Conservation (phyloP, 2,329 filamentous ascomycete species). For the Pseudogymnoascus sp. region DNA sequence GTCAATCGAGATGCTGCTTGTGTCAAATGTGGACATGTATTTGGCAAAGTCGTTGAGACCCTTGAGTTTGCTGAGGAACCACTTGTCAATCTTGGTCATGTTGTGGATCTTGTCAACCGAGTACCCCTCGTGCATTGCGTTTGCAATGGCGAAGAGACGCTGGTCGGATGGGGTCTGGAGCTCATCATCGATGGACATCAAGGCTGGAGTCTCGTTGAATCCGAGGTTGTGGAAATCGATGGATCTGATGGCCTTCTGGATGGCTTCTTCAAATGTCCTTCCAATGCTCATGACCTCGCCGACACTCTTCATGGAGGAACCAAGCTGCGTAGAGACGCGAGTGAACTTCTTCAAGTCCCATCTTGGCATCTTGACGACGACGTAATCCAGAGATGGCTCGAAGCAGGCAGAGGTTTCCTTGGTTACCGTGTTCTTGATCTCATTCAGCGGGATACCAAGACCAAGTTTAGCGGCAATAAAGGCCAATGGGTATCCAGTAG, state of each 20-base stretch:
- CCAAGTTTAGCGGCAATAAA: slow-evolving; percentile 97
- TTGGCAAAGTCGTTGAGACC: slow-evolving; percentile 83
- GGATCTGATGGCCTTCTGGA: slow-evolving; percentile 93
- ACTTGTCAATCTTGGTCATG: slow-evolving; percentile 96
- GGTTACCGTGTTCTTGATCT: slow-evolving; percentile 93
- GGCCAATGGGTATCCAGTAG: slow-evolving; percentile 89
- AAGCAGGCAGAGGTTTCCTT: slow-evolving; percentile 96
- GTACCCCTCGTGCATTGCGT: slow-evolving; percentile 92
- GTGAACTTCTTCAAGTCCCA: slow-evolving; percentile 99
- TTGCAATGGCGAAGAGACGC: slow-evolving; percentile 92
- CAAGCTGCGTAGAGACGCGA: slow-evolving; percentile 87
- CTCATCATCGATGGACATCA: slow-evolving; percentile 95
- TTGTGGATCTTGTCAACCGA: slow-evolving; percentile 96
- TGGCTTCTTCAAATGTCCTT: slow-evolving; percentile 92
- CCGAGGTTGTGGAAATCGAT: slow-evolving; percentile 94
- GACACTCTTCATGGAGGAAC: slow-evolving; percentile 99
- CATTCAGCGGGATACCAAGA: slow-evolving; percentile 87
- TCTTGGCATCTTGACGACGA: slow-evolving; percentile 95
- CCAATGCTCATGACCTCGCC: slow-evolving; percentile 99
- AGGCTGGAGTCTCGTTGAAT: slow-evolving; percentile 75
- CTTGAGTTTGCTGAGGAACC: slow-evolving; percentile 92
- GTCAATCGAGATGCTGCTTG: slow-evolving; percentile 54
- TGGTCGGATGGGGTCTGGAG: slow-evolving; percentile 96
- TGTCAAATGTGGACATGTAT: slow-evolving; percentile 58
- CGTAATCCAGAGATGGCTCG: slow-evolving; percentile 95